Base-by-base conservation (phyloP, 176 grass and related monocot species). In the Cocos nucifera region DNA sequence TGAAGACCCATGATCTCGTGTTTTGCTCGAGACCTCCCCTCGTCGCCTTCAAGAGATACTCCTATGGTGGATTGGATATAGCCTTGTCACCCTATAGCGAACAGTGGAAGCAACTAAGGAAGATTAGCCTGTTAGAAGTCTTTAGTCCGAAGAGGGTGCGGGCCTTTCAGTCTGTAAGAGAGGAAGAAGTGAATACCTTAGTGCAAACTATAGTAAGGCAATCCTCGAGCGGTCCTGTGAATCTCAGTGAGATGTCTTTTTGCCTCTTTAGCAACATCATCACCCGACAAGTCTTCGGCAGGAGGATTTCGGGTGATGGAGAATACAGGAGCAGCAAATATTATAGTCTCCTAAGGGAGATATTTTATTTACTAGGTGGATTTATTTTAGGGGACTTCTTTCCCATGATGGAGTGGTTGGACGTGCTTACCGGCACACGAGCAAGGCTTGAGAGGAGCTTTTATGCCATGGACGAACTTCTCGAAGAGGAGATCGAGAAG, bases 401-500 rank as follows among this genome's bases (percentile, higher is more conserved):
- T 23, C 23, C 23, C 1, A 23, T 2, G 1, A 23, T 23, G 23
- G 23, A 23, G 23, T 23, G 23, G 23, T 2, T 23, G 23, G 23
- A 23, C 1, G 23, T 23, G 23, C 23, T 23, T 1, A 23, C 23
- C 1, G 23, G 23, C 23, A 23, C 23, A 23, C 23, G 23, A 23
- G 23, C 23, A 23, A 23, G 23, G 23, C 0, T 23, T 1, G 23
- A 23, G 23, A 23, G 23, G 23, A 23, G 23, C 23, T 23, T 23
- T 1, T 1, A 23, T 23, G 57, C 19, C 3, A 54, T 73, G 18
- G 62, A 65, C 24, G 19, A 4, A 8, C 3, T 72, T 12, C 26
- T 80, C 52, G 62, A 80, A 8, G 16, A 24, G 20, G 7, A 66
- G 19, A 75, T 75, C 19, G 12, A 14, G 17, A 53, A 59, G 19